Percentiles rank a stretch among this genome's conserved stretches.
phyloP scores from a whole-genome alignment of 768 basidiomycete genomes.

The Erythrobasidium yunnanense region DNA sequence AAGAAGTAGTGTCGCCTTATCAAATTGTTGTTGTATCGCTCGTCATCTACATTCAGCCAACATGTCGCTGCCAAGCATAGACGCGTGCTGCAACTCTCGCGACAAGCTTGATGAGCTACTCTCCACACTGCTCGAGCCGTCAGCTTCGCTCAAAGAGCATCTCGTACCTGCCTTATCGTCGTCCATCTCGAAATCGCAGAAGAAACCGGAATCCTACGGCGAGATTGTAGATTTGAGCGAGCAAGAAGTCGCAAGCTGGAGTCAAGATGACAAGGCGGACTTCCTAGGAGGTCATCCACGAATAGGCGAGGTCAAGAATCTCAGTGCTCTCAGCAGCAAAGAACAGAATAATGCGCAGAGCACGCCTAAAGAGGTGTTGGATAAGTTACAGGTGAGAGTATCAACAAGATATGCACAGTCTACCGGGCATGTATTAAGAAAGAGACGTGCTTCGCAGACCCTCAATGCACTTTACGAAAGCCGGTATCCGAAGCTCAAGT shows the following conservation, averaged over 20 bases:
- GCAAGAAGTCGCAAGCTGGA: conserved; percentile 34
- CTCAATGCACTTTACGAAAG: conserved; percentile 43
- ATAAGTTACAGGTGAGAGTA: conserved; percentile 34
- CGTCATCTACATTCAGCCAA: not conserved
- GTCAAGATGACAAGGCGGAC: conserved; percentile 37
- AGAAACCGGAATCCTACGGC: conserved; percentile 27
- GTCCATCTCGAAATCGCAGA: conserved; percentile 17
- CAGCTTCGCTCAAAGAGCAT: conserved; percentile 36
- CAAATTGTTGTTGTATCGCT: not conserved
- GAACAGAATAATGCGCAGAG: conserved; percentile 40
- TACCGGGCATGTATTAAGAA: no score
- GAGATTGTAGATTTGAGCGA: conserved; percentile 37
- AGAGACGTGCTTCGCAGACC: no score
- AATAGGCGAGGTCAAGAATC: conserved; percentile 41
- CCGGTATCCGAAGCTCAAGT: conserved; percentile 41
- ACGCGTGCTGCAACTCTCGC: not conserved
- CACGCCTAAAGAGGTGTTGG: conserved; percentile 39
- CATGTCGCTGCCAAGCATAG: not conserved
- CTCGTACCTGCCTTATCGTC: conserved; percentile 40
- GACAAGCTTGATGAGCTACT: not conserved
- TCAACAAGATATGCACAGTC: not conserved
- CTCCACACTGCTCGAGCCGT: conserved; percentile 41
- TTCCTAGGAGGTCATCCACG: conserved; percentile 44
- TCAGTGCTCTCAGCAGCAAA: conserved; percentile 40
- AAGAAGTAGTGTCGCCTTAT: not conserved